phyloP scores from a whole-genome alignment of 1,139 yeast genomes.

The Magnusiomyces suaveolens region DNA sequence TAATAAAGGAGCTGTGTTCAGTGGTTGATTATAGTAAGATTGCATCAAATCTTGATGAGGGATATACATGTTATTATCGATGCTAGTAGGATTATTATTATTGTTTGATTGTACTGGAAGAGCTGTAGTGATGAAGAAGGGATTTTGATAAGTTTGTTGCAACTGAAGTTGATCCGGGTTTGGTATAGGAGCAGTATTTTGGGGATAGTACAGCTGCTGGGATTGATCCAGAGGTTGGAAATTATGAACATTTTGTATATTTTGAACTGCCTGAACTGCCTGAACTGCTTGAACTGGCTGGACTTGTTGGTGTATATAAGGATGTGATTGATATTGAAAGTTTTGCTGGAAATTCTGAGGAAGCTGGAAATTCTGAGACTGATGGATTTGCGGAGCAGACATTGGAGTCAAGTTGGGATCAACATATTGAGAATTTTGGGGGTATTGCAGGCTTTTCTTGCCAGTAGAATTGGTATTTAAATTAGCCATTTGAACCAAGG shows the following conservation, averaged over 20 bases:
- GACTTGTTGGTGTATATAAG: background rate
- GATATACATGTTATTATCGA: too few species aligned
- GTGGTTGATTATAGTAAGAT: background rate
- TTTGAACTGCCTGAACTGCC: too few species aligned
- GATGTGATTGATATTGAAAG: background rate
- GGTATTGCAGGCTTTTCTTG: too few species aligned
- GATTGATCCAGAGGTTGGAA: too few species aligned
- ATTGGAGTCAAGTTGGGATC: background rate
- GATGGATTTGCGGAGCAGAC: background rate
- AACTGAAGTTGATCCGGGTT: background rate
- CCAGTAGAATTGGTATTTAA: background rate
- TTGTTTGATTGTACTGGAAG: background rate
- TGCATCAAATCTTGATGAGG: background rate
- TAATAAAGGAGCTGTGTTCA: background rate
- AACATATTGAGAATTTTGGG: background rate
- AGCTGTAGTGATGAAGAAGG: background rate
- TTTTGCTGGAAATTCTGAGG: background rate
- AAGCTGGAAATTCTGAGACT: background rate
- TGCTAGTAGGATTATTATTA: too few species aligned
- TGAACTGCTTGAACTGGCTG: background rate
- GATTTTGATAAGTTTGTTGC: background rate
- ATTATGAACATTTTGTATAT: too few species aligned
- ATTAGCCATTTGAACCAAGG: background rate
- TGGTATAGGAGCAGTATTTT: background rate
- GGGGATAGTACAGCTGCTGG: background rate